Base-by-base conservation (phyloP, 352 stramenopile genomes). In the Globisporangium viniferum region DNA sequence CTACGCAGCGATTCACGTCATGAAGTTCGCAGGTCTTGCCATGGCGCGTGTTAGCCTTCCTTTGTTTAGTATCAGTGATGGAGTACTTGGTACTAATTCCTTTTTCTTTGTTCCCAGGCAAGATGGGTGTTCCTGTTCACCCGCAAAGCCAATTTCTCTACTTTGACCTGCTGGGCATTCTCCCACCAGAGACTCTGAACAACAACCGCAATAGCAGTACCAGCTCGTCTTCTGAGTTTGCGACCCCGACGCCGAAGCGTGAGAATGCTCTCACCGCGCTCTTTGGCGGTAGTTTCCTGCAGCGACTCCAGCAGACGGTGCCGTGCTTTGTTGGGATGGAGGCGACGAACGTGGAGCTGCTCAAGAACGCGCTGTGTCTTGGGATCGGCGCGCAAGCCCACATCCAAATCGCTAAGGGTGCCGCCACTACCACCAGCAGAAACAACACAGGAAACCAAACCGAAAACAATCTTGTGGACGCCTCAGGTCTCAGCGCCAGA, bases 111-210 rank as follows among this genome's bases (percentile, higher is more conserved):
- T 44, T 44, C 33, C 41, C n/a, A 81, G 75, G 73, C 15, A 71
- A 71, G 36, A 62, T 79, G 20, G 71, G 74, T 10, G 46, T 55
- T 3, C 54, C 69, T 12, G 15, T 79, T 0, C 36, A 72, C 39
- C 71, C 63, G 20, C 15, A 64, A 3, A 71, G 51, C 20, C 78
- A 82, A 66, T 67, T 82, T 24, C 18, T 77, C 39, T 81, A 81
- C 62, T 80, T 75, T 59, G 78, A 85, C 36, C 33, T 70, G 18
- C 41, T 75, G 6, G 46, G 70, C 20, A 7, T 75, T 1, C n/a
- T 72, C 8, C 70, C 55, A 54, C 8, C 24, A 14, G 39, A 61
- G 51, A 18, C 18, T 53, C 22, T 41, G 27, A 36, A 29, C 39
- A 27, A 10, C 35, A 41, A 41, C 35, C 10, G 35, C 9, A 41